Conservation (phyloP, 1,139 yeast species). For the Suhomyces bribrorum region DNA sequence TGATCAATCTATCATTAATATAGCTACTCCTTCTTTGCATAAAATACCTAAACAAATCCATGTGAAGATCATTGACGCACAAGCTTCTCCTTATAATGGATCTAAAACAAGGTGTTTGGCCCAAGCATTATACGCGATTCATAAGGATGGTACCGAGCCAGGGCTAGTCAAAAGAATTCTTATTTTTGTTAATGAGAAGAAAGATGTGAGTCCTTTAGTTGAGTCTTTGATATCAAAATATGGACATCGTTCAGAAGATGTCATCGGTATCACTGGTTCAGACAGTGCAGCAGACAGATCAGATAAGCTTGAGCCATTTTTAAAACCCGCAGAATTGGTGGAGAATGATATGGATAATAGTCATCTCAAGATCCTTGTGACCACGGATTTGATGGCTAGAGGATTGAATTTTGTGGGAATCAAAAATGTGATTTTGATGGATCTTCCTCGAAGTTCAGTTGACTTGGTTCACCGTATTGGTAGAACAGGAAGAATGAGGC, state of each 20-base stretch:
- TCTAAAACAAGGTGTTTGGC: slow-evolving; percentile 82
- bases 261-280: slow-evolving; percentile 65
- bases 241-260: slow-evolving; percentile 51
- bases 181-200: slow-evolving; percentile 80
- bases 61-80: slow-evolving; percentile 73
- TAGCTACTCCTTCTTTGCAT: slow-evolving; percentile 82
- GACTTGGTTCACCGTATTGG: slow-evolving; percentile 92
- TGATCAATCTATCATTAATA: slow-evolving; percentile 49
- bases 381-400: slow-evolving; percentile 90
- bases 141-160: slow-evolving; percentile 78
- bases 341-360: slow-evolving; percentile 29
- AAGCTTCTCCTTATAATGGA: slow-evolving; percentile 75
- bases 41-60: slow-evolving; percentile 75
- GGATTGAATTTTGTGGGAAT: slow-evolving; percentile 86
- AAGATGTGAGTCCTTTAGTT: slow-evolving; percentile 60
- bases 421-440: slow-evolving; percentile 79
- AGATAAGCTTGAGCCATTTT: slow-evolving; percentile 58
- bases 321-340: slow-evolving; percentile 54
- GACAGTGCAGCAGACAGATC: slow-evolving; percentile 60
- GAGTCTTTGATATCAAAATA: slow-evolving; percentile 52
- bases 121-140: slow-evolving; percentile 84
- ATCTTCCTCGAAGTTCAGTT: slow-evolving; percentile 79
- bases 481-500: slow-evolving; percentile 91
- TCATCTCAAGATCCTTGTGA: slow-evolving; percentile 63
- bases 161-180: slow-evolving; percentile 79